These are phyloP conservation scores for Vickermania ingenoplastis DNA, from an alignment of 208 protist genomes.

Conservation along the genomic window DNA sequence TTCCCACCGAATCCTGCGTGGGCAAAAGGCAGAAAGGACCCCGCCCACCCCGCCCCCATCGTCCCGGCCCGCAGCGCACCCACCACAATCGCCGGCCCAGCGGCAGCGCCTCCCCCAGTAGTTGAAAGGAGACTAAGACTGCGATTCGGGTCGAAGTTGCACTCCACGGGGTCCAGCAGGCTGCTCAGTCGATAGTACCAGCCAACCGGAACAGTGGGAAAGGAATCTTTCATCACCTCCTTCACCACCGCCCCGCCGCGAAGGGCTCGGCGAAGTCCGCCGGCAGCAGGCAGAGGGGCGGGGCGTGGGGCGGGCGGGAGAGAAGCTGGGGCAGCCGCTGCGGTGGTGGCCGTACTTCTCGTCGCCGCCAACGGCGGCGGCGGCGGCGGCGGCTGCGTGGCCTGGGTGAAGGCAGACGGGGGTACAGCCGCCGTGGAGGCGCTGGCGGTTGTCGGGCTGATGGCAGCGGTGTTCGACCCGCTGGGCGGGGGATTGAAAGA, in stretches of 20 bases:
- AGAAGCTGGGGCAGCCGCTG: too few relatives aligned
- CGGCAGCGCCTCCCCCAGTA: slow-evolving; percentile 43
- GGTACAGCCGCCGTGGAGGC: too few relatives aligned
- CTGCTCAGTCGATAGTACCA: slow-evolving; percentile 74
- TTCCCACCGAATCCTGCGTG: slow-evolving; percentile 22
- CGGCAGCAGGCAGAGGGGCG: not conserved
- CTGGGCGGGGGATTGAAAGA: too few relatives aligned
- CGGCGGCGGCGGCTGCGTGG: too few relatives aligned
- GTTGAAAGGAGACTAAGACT: slow-evolving; percentile 49
- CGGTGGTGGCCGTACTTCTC: too few relatives aligned
- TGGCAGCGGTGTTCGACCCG: too few relatives aligned
- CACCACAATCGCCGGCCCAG: slow-evolving; percentile 3
- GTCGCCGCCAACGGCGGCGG: too few relatives aligned
- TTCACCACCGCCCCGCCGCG: slow-evolving; percentile 13
- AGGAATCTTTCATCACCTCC: slow-evolving; percentile 28
- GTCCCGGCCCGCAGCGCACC: not conserved
- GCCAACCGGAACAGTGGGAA: slow-evolving; percentile 55
- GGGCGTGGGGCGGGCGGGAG: too few relatives aligned
- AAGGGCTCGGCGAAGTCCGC: not conserved
- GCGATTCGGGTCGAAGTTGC: slow-evolving; percentile 27
- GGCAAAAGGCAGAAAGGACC: too few relatives aligned
- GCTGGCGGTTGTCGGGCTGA: too few relatives aligned
- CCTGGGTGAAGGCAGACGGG: too few relatives aligned
- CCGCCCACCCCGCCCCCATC: not conserved
- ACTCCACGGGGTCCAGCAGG: slow-evolving; percentile 38